A percentile compares a stretch with the other conserved stretches of the same genome.
Evolutionary conservation across 2,329 filamentous ascomycete species (phyloP).

Genomic region (Coleophoma eucalyptorum): DNA sequence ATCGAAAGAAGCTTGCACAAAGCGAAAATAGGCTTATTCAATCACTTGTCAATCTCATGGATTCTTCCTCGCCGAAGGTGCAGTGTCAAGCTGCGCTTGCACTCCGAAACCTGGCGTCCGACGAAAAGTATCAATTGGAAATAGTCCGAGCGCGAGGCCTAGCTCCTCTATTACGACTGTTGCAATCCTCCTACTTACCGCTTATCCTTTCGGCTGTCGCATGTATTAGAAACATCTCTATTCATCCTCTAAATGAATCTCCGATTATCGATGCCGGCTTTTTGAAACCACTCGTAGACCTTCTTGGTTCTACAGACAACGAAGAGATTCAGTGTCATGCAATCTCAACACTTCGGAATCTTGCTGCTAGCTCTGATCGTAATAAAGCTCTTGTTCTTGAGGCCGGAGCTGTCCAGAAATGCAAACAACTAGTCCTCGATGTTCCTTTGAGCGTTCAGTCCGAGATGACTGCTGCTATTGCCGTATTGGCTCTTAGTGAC

Average conservation of each 20-base stretch:
- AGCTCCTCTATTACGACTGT: conserved; percentile 76
- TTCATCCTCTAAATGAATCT: conserved; percentile 95
- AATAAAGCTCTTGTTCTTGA: conserved; percentile 98
- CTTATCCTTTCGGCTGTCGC: conserved; percentile 95
- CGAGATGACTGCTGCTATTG: conserved; percentile 99
- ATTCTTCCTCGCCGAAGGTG: conserved; percentile 94
- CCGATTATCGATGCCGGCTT: conserved; percentile 98
- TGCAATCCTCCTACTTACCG: conserved; percentile 93
- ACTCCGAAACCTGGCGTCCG: conserved; percentile 90
- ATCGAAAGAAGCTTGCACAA: conserved; percentile 85
- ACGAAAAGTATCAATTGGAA: conserved; percentile 98
- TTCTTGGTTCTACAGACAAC: conserved; percentile 92
- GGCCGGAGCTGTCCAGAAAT: conserved; percentile 95
- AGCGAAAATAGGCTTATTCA: conserved; percentile 90
- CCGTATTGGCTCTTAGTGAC: conserved; percentile 90
- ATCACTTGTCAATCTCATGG: conserved; percentile 93
- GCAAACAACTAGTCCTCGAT: conserved; percentile 91
- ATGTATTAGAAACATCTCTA: conserved; percentile 98
- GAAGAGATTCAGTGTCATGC: conserved; percentile 99
- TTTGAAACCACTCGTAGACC: conserved; percentile 85
- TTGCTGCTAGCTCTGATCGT: conserved; percentile 92
- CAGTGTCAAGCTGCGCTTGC: conserved; percentile 96
- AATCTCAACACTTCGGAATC: conserved; percentile 91
- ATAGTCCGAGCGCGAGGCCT: conserved; percentile 90
- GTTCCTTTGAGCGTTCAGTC: conserved; percentile 94